Percentiles rank a stretch among this genome's conserved stretches.
Evolutionary conservation across 106 monocot species (phyloP).

Genomic region (Acorus calamus): DNA sequence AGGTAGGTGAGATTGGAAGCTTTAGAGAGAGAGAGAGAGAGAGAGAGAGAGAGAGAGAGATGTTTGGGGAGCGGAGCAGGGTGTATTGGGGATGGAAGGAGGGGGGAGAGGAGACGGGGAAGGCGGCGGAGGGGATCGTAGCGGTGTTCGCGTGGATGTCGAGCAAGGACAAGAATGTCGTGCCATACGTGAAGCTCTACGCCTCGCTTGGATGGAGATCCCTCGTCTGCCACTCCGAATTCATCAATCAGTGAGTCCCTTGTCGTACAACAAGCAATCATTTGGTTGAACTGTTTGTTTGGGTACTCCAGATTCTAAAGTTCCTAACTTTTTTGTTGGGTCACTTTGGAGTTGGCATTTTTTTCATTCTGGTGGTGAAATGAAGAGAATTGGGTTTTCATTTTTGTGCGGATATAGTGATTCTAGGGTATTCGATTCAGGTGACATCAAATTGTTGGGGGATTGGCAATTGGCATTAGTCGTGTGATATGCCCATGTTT

Average conservation of each 20-base stretch:
- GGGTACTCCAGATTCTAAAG: neutral
- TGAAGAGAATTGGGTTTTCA: no score
- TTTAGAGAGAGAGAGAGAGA: no score
- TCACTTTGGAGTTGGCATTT: no score
- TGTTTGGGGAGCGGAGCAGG: slow-evolving; percentile 8
- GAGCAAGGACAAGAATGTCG: slow-evolving; percentile 64
- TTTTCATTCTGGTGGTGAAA: no score
- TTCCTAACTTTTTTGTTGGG: no score
- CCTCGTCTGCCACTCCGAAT: slow-evolving; percentile 67
- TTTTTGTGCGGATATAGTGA: no score
- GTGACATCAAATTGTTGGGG: no score
- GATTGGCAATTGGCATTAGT: no score
- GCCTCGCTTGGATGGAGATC: slow-evolving; percentile 69
- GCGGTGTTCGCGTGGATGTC: slow-evolving; percentile 79
- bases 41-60: no score
- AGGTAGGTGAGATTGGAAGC: no score
- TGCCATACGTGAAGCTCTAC: slow-evolving; percentile 53
- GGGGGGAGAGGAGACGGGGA: slow-evolving; percentile 48
- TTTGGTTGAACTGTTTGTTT: neutral
- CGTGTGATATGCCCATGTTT: no score
- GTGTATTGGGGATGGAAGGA: slow-evolving; percentile 44
- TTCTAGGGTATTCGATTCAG: no score
- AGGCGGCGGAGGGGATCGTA: slow-evolving; percentile 44
- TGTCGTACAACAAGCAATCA: neutral
- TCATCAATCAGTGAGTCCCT: slow-evolving; percentile 58